Percentiles rank a stretch among this genome's conserved stretches.
Evolutionary conservation across 2,329 filamentous ascomycete genomes (phyloP).

Genomic region (Lachnellula subtilissima): DNA sequence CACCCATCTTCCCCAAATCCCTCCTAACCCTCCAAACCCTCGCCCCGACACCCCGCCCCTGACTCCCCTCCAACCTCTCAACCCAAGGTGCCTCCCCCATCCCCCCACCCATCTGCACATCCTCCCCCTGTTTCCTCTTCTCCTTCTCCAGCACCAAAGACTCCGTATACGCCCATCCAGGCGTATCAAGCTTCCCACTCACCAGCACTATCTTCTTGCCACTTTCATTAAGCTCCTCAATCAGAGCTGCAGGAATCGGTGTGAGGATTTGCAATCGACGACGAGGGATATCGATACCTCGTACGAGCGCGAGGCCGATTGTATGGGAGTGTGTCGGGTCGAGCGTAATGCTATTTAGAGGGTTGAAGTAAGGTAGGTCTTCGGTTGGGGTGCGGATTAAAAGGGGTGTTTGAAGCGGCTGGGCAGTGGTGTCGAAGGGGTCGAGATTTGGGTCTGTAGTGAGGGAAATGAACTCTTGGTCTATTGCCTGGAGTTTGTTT

Average conservation of each 20-base stretch:
- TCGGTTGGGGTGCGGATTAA: slow-evolving; percentile 43
- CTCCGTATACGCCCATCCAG: slow-evolving; percentile 66
- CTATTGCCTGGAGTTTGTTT: background rate
- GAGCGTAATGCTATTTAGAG: slow-evolving; percentile 48
- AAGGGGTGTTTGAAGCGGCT: slow-evolving; percentile 7
- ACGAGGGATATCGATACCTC: slow-evolving; percentile 56
- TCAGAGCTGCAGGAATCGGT: slow-evolving; percentile 43
- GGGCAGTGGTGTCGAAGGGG: slow-evolving; percentile 5
- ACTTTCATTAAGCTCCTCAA: slow-evolving; percentile 37
- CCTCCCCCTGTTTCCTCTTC: slow-evolving; percentile 25
- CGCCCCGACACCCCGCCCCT: slow-evolving; percentile 53
- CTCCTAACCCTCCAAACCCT: slow-evolving; percentile 60
- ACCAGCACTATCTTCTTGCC: slow-evolving; percentile 56
- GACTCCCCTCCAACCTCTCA: slow-evolving; percentile 49
- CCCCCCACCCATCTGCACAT: slow-evolving; percentile 24
- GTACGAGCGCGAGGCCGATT: slow-evolving; percentile 63
- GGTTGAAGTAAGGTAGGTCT: slow-evolving; percentile 58
- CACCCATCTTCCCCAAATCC: slow-evolving; percentile 46
- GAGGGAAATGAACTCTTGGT: background rate
- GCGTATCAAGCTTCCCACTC: slow-evolving; percentile 62
- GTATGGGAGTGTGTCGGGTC: slow-evolving; percentile 55
- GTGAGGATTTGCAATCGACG: slow-evolving; percentile 60
- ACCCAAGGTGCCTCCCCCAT: slow-evolving; percentile 50
- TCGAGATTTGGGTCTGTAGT: slow-evolving; percentile 9
- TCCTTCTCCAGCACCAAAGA: slow-evolving; percentile 37